Evolutionary conservation across 2,329 filamentous ascomycete species (phyloP), one percentile per base, ranked within the genome.

Genomic region (Magnaporthiopsis poae): DNA sequence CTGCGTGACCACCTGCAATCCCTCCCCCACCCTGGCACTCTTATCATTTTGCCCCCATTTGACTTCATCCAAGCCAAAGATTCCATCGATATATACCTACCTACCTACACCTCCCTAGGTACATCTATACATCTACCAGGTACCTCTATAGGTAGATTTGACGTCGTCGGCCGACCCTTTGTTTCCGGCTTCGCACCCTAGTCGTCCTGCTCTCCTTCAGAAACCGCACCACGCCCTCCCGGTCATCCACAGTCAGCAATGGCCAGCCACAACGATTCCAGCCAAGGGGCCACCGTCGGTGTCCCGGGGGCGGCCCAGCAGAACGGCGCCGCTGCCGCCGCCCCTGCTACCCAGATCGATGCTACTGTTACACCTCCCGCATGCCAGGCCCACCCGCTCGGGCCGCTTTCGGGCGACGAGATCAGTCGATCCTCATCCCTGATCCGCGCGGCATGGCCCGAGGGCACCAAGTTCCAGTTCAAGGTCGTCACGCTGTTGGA

Each of bases 401-500:
- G 84, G 7, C 86, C 86, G 46, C 77, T 89, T 60, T 82, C 80
- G 35, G 79, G 79, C n/a, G 72, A 76, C 29, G 87, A 89, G 73
- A 87, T 89, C 69, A 77, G 77, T 18, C 75, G 79, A 61, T 80
- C 81, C 35, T 78, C 82, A 8, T 70, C 74, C 1, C 75, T 87
- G 39, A 77, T 89, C 68, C 80, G 76, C 67, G 73, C 75, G 62
- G 77, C 80, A 66, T 88, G 86, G 83, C 86, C 86, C 0, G 75
- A 77, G 15, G 78, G 80, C 31, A 83, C 81, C 2, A 78, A 83
- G 36, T 73, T 88, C 61, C 83, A 87, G 65, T 89, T 87, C 80
- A 89, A 88, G 74, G 78, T 78, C 61, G 79, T 89, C 33, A 88
- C 81, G n/a, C 75, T 87, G n/a, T 76, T 80, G 60, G 84, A 87